Percentiles rank a stretch among this genome's conserved stretches.
These are phyloP conservation scores for Raffaelea albimanens DNA, from an alignment of 2,329 filamentous ascomycete species.

Conservation along the genomic window DNA sequence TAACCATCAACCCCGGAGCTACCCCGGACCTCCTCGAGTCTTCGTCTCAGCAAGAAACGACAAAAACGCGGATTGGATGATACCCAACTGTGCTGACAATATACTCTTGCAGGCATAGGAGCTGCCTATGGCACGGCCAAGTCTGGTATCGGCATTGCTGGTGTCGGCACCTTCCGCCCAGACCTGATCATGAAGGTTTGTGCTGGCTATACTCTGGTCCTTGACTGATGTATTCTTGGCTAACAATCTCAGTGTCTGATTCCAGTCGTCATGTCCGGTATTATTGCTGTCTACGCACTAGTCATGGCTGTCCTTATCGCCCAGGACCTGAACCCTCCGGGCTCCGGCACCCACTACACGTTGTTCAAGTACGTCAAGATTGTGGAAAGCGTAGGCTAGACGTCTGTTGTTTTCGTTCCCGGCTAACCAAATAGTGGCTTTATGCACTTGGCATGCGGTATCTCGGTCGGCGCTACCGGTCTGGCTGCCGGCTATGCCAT, in stretches of 20 bases:
- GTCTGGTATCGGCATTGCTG: constrained; percentile 79
- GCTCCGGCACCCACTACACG: constrained; percentile 58
- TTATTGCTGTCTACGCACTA: constrained; percentile 94
- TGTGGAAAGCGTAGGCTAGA: too few species aligned
- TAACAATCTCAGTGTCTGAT: constrained; percentile 57
- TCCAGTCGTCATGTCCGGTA: constrained; percentile 96
- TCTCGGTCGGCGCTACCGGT: constrained; percentile 86
- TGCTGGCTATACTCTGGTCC: too few species aligned
- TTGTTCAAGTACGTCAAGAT: constrained; percentile 71
- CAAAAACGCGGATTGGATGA: not conserved
- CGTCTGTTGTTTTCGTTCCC: not conserved
- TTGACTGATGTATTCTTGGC: too few species aligned
- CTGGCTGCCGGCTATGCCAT: constrained; percentile 94
- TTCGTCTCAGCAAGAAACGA: not conserved
- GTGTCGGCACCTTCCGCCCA: constrained; percentile 74
- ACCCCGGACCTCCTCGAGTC: too few species aligned
- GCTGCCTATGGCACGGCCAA: constrained; percentile 84
- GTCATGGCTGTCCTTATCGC: constrained; percentile 95
- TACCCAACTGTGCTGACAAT: not conserved
- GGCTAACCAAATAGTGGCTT: constrained; percentile 54
- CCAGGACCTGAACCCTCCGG: constrained; percentile 69
- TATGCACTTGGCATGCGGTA: constrained; percentile 83
- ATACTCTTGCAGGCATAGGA: constrained; percentile 41
- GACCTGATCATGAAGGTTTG: constrained; percentile 85
- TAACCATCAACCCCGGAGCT: constrained; percentile 7